These are phyloP conservation scores for Monosporozyma aerobia DNA, from an alignment of 805 yeast genomes.

Conservation along the genomic window DNA sequence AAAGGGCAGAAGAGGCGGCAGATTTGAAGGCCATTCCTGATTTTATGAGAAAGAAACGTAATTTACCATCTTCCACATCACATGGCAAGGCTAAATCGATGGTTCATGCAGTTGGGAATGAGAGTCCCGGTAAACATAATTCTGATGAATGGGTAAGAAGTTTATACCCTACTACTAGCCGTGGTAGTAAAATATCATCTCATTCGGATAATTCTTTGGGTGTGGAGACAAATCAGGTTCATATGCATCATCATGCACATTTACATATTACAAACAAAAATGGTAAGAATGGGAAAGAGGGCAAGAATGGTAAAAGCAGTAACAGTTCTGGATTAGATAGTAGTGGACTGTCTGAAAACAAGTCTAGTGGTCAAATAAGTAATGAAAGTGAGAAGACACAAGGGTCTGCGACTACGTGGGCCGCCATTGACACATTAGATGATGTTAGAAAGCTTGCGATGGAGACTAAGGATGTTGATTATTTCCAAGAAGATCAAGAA, in stretches of 20 bases:
- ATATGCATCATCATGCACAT: neutral
- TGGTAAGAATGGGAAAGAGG: neutral
- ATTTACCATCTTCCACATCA: neutral
- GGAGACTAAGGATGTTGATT: constrained; percentile 34
- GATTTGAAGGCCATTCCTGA: neutral
- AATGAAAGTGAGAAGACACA: constrained; percentile 29
- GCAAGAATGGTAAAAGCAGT: neutral
- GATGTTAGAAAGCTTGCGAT: constrained; percentile 59
- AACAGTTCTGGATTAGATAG: neutral
- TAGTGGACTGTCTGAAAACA: neutral
- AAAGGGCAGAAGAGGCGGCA: neutral
- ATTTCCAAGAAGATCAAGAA: constrained; percentile 36
- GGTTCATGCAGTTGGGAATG: neutral
- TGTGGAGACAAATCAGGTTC: neutral
- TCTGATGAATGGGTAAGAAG: neutral
- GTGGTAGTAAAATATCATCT: neutral
- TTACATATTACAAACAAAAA: neutral
- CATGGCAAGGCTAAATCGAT: neutral
- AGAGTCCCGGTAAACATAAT: neutral
- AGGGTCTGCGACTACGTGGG: constrained; percentile 48
- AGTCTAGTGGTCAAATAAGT: constrained; percentile 36
- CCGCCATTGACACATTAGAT: constrained; percentile 76
- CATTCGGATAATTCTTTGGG: too few relatives aligned
- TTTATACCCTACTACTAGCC: neutral
- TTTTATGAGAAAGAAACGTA: neutral